Evolutionary conservation across 164 flowering plant genomes (phyloP), one percentile per base, ranked within the genome.

Genomic region (Chimonanthus salicifolius): DNA sequence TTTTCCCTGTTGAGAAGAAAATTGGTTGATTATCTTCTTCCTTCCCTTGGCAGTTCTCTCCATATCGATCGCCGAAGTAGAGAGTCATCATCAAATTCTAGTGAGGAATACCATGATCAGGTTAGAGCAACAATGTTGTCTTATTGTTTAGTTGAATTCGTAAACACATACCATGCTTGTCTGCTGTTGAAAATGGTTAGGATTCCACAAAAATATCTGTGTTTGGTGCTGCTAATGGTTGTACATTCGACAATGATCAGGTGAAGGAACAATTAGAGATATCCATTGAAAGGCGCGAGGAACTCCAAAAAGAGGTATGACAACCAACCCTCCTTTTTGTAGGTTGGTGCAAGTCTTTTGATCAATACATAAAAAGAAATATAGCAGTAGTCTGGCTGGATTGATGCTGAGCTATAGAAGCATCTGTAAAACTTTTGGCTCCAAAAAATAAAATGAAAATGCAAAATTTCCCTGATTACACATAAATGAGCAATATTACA

Each of bases 231-330:
- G 71, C 67, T 69, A 20, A 6, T 43, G 58, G 72, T 68, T 9
- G 5, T 54, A 11, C 16, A 45, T 66, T 60, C 51, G 18, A 48
- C 16, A 71, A 69, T 72, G 74, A 66, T 76, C 80, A 90, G 91
- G 84, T 82, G 43, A 86, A 84, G 72, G 87, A 81, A 51, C 76
- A 87, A 64, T 65, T 94, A 75, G 87, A 85, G 45, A 67, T 77
- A 78, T 82, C 88, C 49, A 81, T 77, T 69, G 84, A 83, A 72
- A 87, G 82, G 79, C 88, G 79, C 62, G 89, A 86, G 70, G 89
- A 85, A 49, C 94, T 94, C 63, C 86, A 86, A 71, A 79, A 87
- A 13, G 92, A 92, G 97, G 98, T 92, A 47, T 60, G 75, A 20
- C 8, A 63, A 68, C 49, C 72, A n/a, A 47, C 15, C 16, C 46